Evolutionary conservation across 2,329 filamentous ascomycete species (phyloP).

Genomic region (Apiospora phragmitis): DNA sequence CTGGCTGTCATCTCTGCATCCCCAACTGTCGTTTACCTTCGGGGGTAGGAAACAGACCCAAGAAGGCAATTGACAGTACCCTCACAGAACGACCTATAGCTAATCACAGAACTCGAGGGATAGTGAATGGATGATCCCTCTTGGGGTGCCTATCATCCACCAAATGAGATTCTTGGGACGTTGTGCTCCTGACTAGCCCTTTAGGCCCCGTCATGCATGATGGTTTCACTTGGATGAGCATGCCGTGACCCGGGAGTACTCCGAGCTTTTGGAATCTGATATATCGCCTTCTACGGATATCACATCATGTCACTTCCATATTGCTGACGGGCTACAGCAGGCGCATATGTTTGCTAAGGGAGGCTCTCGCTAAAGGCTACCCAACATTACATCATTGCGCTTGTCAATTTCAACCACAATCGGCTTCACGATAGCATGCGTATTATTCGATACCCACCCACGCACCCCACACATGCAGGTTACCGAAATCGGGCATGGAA

Average conservation of each 20-base stretch:
- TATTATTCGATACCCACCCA: constrained; percentile 16
- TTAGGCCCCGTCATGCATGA: neutral
- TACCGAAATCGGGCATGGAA: constrained; percentile 25
- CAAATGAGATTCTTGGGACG: neutral
- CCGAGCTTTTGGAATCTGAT: neutral
- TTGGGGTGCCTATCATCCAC: neutral
- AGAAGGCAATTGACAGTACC: neutral
- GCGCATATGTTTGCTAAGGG: neutral
- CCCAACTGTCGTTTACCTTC: neutral
- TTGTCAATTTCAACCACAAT: neutral
- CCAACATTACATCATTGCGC: constrained; percentile 1
- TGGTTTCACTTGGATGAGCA: neutral
- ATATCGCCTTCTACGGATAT: neutral
- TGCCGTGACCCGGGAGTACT: neutral
- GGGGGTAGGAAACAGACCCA: neutral
- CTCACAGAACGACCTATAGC: neutral
- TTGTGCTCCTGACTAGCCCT: neutral
- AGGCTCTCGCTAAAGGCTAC: neutral
- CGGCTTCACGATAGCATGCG: neutral
- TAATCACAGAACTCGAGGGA: neutral
- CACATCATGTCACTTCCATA: neutral
- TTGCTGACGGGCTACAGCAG: neutral
- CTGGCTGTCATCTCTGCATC: neutral
- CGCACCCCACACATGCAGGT: constrained; percentile 27
- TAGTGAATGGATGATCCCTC: neutral